These are phyloP conservation scores for Salvia sclarea DNA, from an alignment of 305 asterid genomes.

Conservation along the genomic window DNA sequence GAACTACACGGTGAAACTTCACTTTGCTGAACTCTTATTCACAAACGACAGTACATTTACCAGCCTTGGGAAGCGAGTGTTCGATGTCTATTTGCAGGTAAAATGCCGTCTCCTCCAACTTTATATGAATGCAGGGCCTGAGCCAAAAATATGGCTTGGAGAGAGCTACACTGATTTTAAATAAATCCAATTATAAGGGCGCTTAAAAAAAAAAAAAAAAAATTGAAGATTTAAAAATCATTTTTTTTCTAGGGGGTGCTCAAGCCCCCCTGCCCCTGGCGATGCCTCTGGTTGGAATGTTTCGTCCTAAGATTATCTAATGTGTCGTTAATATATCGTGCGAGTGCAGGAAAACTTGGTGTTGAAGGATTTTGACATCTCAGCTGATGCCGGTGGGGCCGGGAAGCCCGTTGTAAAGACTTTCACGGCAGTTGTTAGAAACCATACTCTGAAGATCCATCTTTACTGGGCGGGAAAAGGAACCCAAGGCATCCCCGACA, in stretches of 20 bases:
- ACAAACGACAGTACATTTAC: constrained; percentile 67
- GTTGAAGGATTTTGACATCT: constrained; percentile 83
- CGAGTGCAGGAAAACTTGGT: constrained; percentile 65
- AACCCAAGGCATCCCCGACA: constrained; percentile 81
- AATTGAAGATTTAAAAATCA: too few species aligned
- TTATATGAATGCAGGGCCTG: not conserved
- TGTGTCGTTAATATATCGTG: not conserved
- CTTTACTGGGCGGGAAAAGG: constrained; percentile 94
- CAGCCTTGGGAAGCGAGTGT: constrained; percentile 83
- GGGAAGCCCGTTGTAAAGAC: constrained; percentile 59
- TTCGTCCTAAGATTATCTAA: not conserved
- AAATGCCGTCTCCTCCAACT: constrained; percentile 2
- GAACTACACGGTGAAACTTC: constrained; percentile 83
- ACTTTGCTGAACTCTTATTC: constrained; percentile 81
- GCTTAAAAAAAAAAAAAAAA: too few species aligned
- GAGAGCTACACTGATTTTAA: too few species aligned
- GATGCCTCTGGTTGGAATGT: not conserved
- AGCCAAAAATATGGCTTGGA: too few species aligned
- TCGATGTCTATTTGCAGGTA: constrained; percentile 95
- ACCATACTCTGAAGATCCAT: constrained; percentile 73
- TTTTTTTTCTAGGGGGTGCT: too few species aligned
- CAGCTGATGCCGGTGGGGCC: constrained; percentile 77
- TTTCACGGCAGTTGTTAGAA: constrained; percentile 53
- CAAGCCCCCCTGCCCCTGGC: too few species aligned
- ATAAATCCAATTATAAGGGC: too few species aligned